Conservation (phyloP, 768 basidiomycete species). For the Boletus bicolor region DNA sequence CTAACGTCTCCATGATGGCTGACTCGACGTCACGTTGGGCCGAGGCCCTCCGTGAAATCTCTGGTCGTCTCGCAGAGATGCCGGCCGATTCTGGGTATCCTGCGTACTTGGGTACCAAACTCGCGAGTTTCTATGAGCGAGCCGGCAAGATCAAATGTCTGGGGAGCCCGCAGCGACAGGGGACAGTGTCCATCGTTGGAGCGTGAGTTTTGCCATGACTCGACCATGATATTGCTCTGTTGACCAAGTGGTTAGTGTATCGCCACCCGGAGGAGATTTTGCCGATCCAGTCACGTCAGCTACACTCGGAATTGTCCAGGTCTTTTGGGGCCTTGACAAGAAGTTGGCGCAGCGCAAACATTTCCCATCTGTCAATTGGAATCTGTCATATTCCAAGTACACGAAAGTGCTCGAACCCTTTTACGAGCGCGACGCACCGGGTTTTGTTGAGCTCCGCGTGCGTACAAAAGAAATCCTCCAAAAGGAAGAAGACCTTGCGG, state of each 20-base stretch:
- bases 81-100: constrained; percentile 99
- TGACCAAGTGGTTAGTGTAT: constrained; percentile 58
- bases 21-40: constrained; percentile 99
- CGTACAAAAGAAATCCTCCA: constrained; percentile 96
- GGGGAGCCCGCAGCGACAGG: constrained; percentile 82
- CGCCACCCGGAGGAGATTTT: constrained; percentile 98
- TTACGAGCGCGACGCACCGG: constrained; percentile 87
- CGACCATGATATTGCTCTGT: constrained; percentile 2
- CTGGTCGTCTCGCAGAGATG: constrained; percentile 99
- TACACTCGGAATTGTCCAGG: constrained; percentile 97
- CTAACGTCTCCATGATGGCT: constrained; percentile 98
- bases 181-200: constrained; percentile 97
- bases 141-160: constrained; percentile 94
- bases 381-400: constrained; percentile 98
- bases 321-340: constrained; percentile 99
- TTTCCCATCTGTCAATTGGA: constrained; percentile 99
- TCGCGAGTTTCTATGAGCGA: constrained; percentile 98
- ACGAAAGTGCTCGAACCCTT: constrained; percentile 89
- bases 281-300: constrained; percentile 98
- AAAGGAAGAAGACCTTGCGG: constrained; percentile 97
- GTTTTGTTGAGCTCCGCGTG: constrained; percentile 91
- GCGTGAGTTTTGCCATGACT: constrained; percentile 62
- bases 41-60: constrained; percentile 98
- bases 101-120: constrained; percentile 91
- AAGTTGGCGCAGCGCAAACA: constrained; percentile 98